These are phyloP conservation scores for Penicillium oxalicum DNA, from an alignment of 2,329 filamentous ascomycete species.

Conservation along the genomic window DNA sequence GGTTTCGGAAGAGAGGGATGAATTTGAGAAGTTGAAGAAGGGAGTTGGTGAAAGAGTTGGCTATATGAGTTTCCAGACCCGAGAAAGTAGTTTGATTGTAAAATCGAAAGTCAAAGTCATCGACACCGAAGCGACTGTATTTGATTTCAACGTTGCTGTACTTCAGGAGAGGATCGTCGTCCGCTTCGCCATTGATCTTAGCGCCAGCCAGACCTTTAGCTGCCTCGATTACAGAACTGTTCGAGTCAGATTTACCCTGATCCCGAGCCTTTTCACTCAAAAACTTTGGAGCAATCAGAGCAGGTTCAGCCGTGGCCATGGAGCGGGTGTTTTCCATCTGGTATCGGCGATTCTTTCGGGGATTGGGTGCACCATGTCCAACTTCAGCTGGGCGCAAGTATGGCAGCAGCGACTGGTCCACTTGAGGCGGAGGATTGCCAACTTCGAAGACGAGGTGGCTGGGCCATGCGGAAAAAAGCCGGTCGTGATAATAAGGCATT, in stretches of 20 bases:
- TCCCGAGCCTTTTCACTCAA: conserved; percentile 87
- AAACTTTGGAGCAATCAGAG: conserved; percentile 76
- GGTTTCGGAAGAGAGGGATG: conserved; percentile 78
- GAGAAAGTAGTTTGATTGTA: conserved; percentile 93
- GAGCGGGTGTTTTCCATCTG: conserved; percentile 73
- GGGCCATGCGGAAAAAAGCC: conserved; percentile 83
- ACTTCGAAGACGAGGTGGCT: conserved; percentile 76
- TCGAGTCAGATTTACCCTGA: conserved; percentile 36
- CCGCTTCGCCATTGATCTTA: conserved; percentile 64
- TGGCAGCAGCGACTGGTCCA: conserved; percentile 65
- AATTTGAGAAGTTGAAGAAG: conserved; percentile 88
- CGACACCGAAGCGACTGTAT: conserved; percentile 98
- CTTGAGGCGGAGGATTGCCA: conserved; percentile 70
- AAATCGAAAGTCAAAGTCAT: conserved; percentile 87
- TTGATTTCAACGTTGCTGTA: conserved; percentile 97
- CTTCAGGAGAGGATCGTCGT: conserved; percentile 76
- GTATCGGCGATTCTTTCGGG: conserved; percentile 67
- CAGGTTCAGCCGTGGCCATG: conserved; percentile 54
- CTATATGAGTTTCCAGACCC: conserved; percentile 90
- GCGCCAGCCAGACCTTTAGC: conserved; percentile 61
- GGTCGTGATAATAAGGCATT: conserved; percentile 88
- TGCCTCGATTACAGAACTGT: conserved; percentile 48
- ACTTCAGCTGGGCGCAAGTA: conserved; percentile 67
- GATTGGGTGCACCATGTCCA: conserved; percentile 72
- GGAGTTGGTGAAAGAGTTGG: conserved; percentile 93